Percentiles rank a stretch among this genome's conserved stretches.
These are phyloP conservation scores for Neonectria faginata DNA, from an alignment of 2,329 filamentous ascomycete genomes.

Conservation along the genomic window DNA sequence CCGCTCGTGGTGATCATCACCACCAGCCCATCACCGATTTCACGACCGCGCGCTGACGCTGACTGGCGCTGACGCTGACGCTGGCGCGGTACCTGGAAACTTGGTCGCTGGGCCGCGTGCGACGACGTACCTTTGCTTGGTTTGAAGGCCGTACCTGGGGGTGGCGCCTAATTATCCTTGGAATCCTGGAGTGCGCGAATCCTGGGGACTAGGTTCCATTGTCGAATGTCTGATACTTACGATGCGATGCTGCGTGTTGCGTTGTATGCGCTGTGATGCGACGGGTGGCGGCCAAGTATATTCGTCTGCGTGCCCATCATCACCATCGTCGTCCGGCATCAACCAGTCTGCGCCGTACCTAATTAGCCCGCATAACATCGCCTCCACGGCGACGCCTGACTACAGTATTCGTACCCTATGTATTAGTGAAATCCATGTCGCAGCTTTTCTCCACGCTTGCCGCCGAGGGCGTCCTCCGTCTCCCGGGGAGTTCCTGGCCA, in stretches of 20 bases:
- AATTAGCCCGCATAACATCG: conserved; percentile 3
- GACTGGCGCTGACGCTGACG: conserved; percentile 41
- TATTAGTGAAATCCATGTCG: conserved; percentile 33
- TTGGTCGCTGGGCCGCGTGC: conserved; percentile 15
- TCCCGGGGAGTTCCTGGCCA: conserved; percentile 39
- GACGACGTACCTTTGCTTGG: conserved; percentile 7
- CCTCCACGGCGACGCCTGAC: conserved; percentile 5
- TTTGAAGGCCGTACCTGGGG: conserved; percentile 13
- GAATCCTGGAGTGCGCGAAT: conserved; percentile 4
- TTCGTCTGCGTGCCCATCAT: too few relatives aligned
- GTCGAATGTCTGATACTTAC: conserved; percentile 9
- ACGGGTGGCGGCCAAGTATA: background rate
- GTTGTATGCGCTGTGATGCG: conserved; percentile 14
- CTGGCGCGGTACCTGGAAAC: conserved; percentile 33
- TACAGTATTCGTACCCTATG: conserved; percentile 19
- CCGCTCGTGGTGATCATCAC: conserved; percentile 31
- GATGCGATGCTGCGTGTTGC: conserved; percentile 4
- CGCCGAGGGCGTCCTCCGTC: conserved; percentile 33
- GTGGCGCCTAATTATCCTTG: conserved; percentile 8
- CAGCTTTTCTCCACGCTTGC: conserved; percentile 41
- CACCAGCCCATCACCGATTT: conserved; percentile 30
- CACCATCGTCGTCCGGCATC: conserved; percentile 6
- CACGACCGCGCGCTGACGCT: conserved; percentile 36
- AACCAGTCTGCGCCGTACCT: conserved; percentile 1
- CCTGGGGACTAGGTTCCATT: conserved; percentile 20